Evolutionary conservation across 495 filamentous ascomycete genomes (phyloP).

Genomic region (Aspergillus cristatus): DNA sequence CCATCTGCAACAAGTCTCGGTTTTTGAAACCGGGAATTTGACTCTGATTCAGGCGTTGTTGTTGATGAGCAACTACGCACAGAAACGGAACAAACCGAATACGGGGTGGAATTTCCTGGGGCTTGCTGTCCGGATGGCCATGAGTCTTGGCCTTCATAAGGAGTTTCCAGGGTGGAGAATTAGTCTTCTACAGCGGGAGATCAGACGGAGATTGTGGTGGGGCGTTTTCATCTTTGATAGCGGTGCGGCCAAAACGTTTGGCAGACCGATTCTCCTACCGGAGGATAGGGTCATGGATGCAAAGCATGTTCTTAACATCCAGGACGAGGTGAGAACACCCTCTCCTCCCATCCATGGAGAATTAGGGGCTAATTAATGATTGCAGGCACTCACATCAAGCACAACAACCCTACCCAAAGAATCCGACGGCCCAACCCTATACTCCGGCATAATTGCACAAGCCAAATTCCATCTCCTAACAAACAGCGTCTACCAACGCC

Average conservation of each 20-base stretch:
- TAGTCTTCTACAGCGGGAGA: conserved; percentile 38
- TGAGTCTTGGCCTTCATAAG: conserved; percentile 47
- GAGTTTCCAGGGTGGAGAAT: conserved; percentile 47
- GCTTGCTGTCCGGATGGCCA: conserved; percentile 41
- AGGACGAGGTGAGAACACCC: conserved; percentile 32
- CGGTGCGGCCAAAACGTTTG: conserved; percentile 39
- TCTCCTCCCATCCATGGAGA: background rate
- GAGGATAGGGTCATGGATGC: conserved; percentile 39
- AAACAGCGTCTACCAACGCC: conserved; percentile 39
- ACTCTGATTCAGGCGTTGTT: conserved; percentile 43
- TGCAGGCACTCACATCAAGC: conserved; percentile 29
- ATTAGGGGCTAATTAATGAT: background rate
- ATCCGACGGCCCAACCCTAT: conserved; percentile 35
- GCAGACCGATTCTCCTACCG: conserved; percentile 38
- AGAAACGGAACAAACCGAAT: conserved; percentile 49
- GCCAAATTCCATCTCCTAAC: conserved; percentile 41
- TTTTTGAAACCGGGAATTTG: conserved; percentile 44
- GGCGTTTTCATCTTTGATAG: conserved; percentile 41
- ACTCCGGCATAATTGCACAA: conserved; percentile 41
- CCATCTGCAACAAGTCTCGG: conserved; percentile 34
- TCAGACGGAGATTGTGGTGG: conserved; percentile 39
- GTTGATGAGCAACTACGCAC: conserved; percentile 44
- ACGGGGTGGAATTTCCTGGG: conserved; percentile 48
- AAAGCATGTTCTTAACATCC: conserved; percentile 40
- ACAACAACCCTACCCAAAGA: conserved; percentile 36